These are phyloP conservation scores for Tricholoma sp. DNA, from an alignment of 768 basidiomycete genomes.

Conservation along the genomic window DNA sequence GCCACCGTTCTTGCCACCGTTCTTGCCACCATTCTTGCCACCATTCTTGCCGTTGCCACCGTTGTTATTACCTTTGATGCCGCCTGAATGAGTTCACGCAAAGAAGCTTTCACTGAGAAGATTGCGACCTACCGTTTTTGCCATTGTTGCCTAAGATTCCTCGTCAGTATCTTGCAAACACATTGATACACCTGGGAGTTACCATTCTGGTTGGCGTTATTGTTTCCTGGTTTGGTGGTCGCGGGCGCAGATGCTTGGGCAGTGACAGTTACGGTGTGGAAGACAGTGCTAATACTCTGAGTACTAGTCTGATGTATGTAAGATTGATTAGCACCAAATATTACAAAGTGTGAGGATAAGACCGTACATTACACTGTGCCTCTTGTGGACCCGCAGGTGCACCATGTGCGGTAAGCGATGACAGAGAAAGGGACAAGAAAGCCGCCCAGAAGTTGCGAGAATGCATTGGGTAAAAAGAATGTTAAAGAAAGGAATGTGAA, in stretches of 20 bases:
- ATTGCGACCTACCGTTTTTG: not conserved
- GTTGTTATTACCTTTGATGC: not conserved
- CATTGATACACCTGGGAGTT: not conserved
- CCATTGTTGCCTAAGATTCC: not conserved
- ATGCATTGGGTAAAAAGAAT: conserved; percentile 32
- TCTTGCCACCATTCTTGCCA: too few species aligned
- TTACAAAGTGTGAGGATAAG: conserved; percentile 1
- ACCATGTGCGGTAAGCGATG: conserved; percentile 27
- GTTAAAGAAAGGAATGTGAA: conserved; percentile 24
- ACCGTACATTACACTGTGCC: conserved; percentile 17
- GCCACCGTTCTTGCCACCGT: not conserved
- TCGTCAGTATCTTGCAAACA: not conserved
- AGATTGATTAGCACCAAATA: conserved; percentile 4
- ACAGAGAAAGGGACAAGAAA: conserved; percentile 35
- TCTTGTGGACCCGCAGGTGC: conserved; percentile 20
- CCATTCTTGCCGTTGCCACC: not conserved
- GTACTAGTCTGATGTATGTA: conserved; percentile 11
- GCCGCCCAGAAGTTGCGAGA: conserved; percentile 33
- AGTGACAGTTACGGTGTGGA: conserved; percentile 33
- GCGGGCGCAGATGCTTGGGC: conserved; percentile 21
- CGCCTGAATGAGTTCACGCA: not conserved
- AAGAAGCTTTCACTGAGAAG: not conserved
- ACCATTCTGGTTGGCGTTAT: conserved; percentile 9
- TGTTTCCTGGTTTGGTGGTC: conserved; percentile 10
- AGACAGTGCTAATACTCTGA: conserved; percentile 20